Evolutionary conservation across 2,329 filamentous ascomycete genomes (phyloP).

Genomic region (Endocalyx cinctus): DNA sequence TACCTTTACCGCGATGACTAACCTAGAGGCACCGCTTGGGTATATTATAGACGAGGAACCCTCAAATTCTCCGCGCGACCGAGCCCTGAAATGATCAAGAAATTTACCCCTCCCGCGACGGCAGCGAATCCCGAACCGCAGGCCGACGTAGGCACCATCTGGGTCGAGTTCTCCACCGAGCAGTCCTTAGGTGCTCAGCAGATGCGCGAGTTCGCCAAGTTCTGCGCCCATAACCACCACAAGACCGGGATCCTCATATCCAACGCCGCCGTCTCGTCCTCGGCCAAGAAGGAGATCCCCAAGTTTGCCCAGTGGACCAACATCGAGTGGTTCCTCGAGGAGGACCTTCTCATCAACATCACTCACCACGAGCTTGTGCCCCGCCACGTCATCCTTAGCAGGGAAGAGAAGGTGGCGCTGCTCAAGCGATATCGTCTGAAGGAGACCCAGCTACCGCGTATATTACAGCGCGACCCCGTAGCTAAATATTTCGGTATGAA

Average conservation of each 20-base stretch:
- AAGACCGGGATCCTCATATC: conserved; percentile 90
- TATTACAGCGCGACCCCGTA: conserved; percentile 87
- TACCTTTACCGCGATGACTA: no score
- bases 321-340: conserved; percentile 93
- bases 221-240: conserved; percentile 74
- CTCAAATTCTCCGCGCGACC: conserved; percentile 89
- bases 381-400: conserved; percentile 83
- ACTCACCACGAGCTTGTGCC: conserved; percentile 96
- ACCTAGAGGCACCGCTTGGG: no score
- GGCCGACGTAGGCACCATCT: conserved; percentile 80
- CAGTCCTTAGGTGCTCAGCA: conserved; percentile 83
- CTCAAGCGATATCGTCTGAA: conserved; percentile 89
- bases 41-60: conserved; percentile 61
- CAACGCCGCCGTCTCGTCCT: conserved; percentile 73
- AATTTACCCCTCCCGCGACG: conserved; percentile 71
- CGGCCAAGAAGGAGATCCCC: conserved; percentile 81
- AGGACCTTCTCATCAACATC: conserved; percentile 95
- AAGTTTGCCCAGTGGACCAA: conserved; percentile 70
- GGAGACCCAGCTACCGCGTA: conserved; percentile 93
- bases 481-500: conserved; percentile 86
- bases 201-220: conserved; percentile 82
- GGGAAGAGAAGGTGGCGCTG: conserved; percentile 82
- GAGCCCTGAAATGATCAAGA: conserved; percentile 75
- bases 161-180: conserved; percentile 84
- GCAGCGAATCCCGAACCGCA: conserved; percentile 64